Conservation (phyloP, 2,329 filamentous ascomycete species). For the Alternaria dauci region DNA sequence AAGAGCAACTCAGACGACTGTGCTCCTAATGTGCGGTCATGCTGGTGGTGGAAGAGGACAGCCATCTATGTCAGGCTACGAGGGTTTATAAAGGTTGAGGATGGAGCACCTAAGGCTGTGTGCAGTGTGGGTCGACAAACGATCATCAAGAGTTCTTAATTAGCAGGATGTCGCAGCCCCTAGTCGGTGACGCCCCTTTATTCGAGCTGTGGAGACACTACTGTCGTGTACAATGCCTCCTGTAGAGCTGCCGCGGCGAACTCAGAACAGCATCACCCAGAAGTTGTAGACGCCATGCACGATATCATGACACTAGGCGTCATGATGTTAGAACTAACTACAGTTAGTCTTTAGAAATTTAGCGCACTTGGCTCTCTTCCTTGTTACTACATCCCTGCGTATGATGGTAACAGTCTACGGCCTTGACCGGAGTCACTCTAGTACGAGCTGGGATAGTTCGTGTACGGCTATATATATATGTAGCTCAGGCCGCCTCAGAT, state of each 20-base stretch:
- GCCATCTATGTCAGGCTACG: no score
- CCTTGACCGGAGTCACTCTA: conserved; percentile 6
- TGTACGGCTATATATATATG: conserved; percentile 13
- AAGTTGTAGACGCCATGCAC: not conserved
- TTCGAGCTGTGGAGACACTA: not conserved
- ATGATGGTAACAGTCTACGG: conserved; percentile 8
- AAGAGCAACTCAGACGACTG: no score
- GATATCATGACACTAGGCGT: not conserved
- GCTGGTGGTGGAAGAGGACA: no score
- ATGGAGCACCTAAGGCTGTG: no score
- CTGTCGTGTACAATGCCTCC: not conserved
- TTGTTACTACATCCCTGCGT: conserved; percentile 3
- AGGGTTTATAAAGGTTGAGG: no score
- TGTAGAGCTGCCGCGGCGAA: not conserved
- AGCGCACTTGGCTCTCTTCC: not conserved
- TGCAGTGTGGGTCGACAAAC: no score
- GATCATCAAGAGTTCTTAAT: no score
- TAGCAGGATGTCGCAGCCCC: not conserved
- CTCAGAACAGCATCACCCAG: not conserved
- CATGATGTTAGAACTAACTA: not conserved
- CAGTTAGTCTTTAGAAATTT: not conserved
- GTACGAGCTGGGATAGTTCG: conserved; percentile 15
- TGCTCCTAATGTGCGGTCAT: no score
- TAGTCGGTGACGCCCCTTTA: not conserved
- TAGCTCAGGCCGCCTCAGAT: conserved; percentile 9